A percentile compares a stretch with the other conserved stretches of the same genome.
phyloP scores from a whole-genome alignment of 2,329 filamentous ascomycete species.

The Paecilomyces niveus region DNA sequence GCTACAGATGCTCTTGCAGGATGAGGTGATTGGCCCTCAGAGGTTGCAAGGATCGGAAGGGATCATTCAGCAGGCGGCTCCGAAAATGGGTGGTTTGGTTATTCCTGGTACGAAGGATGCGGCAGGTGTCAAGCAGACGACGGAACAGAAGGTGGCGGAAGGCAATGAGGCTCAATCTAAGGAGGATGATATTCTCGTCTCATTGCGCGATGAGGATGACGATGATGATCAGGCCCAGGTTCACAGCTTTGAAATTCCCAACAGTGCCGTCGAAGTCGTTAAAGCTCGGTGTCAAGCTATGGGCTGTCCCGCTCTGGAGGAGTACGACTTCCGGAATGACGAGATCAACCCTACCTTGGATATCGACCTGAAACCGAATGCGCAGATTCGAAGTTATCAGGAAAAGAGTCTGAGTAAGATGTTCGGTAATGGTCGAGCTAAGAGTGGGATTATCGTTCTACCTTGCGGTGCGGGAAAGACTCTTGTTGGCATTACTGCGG shows the following conservation, averaged over 20 bases:
- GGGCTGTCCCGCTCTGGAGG: slow-evolving; percentile 80
- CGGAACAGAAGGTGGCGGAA: slow-evolving; percentile 26
- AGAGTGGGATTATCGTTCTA: slow-evolving; percentile 94
- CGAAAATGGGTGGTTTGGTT: slow-evolving; percentile 78
- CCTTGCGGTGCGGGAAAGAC: slow-evolving; percentile 97
- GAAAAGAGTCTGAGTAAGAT: slow-evolving; percentile 98
- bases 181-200: slow-evolving; percentile 63
- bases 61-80: slow-evolving; percentile 72
- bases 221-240: slow-evolving; percentile 79
- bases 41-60: slow-evolving; percentile 66
- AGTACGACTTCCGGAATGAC: slow-evolving; percentile 96
- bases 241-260: slow-evolving; percentile 85
- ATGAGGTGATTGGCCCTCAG: slow-evolving; percentile 71
- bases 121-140: slow-evolving; percentile 73
- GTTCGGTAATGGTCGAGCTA: slow-evolving; percentile 96
- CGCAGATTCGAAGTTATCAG: slow-evolving; percentile 89
- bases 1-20: slow-evolving; percentile 77
- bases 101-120: slow-evolving; percentile 94
- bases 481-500: slow-evolving; percentile 93
- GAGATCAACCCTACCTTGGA: slow-evolving; percentile 82
- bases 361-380: slow-evolving; percentile 83
- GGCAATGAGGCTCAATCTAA: slow-evolving; percentile 40
- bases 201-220: slow-evolving; percentile 67
- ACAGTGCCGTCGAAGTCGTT: slow-evolving; percentile 74
- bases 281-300: slow-evolving; percentile 85